These are phyloP conservation scores for Pyrrhoderma lamaoense DNA, from an alignment of 1,284 basidiomycete species.

Conservation along the genomic window DNA sequence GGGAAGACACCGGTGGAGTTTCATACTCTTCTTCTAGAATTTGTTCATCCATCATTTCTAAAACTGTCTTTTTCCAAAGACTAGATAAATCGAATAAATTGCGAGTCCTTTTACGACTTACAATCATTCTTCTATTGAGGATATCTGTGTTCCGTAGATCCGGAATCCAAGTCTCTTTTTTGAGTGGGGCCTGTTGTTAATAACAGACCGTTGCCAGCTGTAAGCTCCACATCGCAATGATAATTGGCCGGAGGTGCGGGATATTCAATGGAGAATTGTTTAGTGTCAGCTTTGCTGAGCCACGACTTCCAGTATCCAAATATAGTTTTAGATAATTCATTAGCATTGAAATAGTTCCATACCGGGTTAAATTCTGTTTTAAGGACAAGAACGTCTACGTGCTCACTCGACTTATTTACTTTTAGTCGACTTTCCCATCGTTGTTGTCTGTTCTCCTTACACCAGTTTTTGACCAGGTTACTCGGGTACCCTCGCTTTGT, in stretches of 20 bases:
- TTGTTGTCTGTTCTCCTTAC: neutral
- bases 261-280: too few species aligned
- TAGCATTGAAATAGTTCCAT: constrained; percentile 1
- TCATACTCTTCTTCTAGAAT: too few species aligned
- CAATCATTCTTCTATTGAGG: constrained; percentile 17
- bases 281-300: too few species aligned
- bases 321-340: neutral
- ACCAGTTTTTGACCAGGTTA: too few species aligned
- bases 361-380: constrained; percentile 19
- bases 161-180: constrained; percentile 8
- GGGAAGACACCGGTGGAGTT: too few species aligned
- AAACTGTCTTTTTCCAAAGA: constrained; percentile 22
- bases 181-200: neutral
- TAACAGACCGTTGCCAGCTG: neutral
- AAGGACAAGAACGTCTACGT: constrained; percentile 22
- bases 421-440: constrained; percentile 18
- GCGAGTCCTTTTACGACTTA: constrained; percentile 20
- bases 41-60: too few species aligned
- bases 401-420: neutral
- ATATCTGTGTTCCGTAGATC: constrained; percentile 19
- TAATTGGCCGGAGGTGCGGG: neutral
- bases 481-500: too few species aligned
- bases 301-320: too few species aligned
- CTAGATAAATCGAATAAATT: constrained; percentile 23
- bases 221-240: neutral